phyloP scores from a whole-genome alignment of 257 asterid species.

The Apocynum venetum region DNA sequence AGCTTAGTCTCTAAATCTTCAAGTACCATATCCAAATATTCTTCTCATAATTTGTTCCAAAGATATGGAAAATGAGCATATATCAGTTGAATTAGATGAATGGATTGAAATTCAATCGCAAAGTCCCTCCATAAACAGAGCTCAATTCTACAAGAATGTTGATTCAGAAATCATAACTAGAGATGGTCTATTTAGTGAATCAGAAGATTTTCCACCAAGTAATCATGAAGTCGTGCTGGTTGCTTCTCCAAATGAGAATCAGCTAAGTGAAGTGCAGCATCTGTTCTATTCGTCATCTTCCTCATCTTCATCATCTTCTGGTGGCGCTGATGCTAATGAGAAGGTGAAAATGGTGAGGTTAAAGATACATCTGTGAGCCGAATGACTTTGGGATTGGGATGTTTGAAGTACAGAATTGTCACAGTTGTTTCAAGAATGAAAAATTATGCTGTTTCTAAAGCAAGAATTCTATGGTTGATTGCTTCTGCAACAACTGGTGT shows the following conservation, averaged over 20 bases:
- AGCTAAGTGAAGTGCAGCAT: conserved; percentile 6
- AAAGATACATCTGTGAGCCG: conserved; percentile 15
- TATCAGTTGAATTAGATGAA: conserved; percentile 36
- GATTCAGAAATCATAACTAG: conserved; percentile 6
- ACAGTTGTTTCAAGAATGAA: conserved; percentile 18
- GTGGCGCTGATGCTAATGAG: conserved; percentile 4
- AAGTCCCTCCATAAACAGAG: conserved; percentile 6
- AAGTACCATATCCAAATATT: not conserved
- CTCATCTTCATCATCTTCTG: conserved; percentile 1
- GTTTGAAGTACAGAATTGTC: conserved; percentile 23
- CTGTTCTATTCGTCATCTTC: not conserved
- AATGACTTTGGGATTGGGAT: conserved; percentile 25
- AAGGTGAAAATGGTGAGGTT: conserved; percentile 10
- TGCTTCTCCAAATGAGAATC: conserved; percentile 13
- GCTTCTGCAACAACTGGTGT: conserved; percentile 42
- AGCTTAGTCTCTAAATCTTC: not conserved
- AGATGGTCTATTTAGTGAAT: conserved; percentile 24
- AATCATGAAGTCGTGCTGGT: conserved; percentile 43
- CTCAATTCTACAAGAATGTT: not conserved
- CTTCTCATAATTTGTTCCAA: not conserved
- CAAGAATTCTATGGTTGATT: conserved; percentile 24
- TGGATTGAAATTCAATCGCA: conserved; percentile 53
- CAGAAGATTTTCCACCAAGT: conserved; percentile 38
- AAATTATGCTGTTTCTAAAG: conserved; percentile 22
- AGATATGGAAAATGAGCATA: conserved; percentile 43